A percentile compares a stretch with the other conserved stretches of the same genome.
Conservation (phyloP, 129 eudicot genomes). For the Helianthus annuus region DNA sequence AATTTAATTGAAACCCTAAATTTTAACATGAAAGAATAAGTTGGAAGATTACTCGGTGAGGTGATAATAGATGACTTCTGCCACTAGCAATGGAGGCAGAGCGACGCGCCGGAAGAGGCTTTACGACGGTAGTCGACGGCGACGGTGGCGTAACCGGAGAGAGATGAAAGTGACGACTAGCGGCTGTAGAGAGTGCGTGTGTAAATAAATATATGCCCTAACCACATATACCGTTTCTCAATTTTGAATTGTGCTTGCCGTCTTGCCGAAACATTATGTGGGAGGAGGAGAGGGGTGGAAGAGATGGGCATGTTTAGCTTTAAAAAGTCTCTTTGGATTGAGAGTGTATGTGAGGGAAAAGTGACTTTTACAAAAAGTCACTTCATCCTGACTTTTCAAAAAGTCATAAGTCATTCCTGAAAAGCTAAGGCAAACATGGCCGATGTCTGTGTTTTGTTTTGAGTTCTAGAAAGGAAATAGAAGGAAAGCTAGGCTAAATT, state of each 20-base stretch:
- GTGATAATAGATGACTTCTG: slow-evolving; percentile 7
- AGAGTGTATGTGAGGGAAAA: too few relatives aligned
- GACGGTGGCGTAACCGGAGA: slow-evolving; percentile 26
- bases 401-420: too few relatives aligned
- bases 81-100: slow-evolving; percentile 3
- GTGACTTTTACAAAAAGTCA: too few relatives aligned
- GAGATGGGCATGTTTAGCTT: too few relatives aligned
- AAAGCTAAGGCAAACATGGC: too few relatives aligned
- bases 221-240: slow-evolving; percentile 7
- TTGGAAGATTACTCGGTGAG: slow-evolving; percentile 23
- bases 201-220: slow-evolving; percentile 31
- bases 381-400: too few relatives aligned
- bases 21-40: slow-evolving; percentile 11
- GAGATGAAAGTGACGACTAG: slow-evolving; percentile 30
- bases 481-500: too few relatives aligned
- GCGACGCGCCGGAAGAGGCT: slow-evolving; percentile 7
- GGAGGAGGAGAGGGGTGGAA: too few relatives aligned
- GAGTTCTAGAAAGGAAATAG: too few relatives aligned
- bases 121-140: slow-evolving; percentile 14
- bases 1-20: slow-evolving; percentile 21
- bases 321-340: too few relatives aligned
- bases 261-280: too few relatives aligned
- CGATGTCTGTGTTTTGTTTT: too few relatives aligned
- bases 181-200: slow-evolving; percentile 32
- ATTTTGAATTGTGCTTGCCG: neutral